These are phyloP conservation scores for Aspergillus versicolor DNA, from an alignment of 2,329 filamentous ascomycete genomes.

Conservation along the genomic window DNA sequence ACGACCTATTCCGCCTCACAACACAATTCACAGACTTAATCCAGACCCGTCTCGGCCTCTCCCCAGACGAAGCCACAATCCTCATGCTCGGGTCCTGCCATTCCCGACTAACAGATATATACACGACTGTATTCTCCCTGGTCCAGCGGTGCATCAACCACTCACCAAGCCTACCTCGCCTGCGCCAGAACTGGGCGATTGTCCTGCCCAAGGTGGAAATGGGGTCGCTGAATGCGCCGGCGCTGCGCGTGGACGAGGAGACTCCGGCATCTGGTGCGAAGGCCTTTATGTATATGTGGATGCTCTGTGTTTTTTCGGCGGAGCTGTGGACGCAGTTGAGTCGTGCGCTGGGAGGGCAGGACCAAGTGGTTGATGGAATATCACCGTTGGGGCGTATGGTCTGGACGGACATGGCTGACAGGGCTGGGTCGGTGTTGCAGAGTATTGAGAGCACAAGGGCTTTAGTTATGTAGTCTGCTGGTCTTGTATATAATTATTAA, in stretches of 20 bases:
- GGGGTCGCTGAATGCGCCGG: not conserved
- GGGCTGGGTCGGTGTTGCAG: not conserved
- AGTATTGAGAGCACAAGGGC: not conserved
- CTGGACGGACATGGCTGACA: not conserved
- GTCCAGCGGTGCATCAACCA: not conserved
- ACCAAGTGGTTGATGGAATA: not conserved
- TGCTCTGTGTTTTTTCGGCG: not conserved
- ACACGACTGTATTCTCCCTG: not conserved
- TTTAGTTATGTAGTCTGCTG: not conserved
- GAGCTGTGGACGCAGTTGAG: not conserved
- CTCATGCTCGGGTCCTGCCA: not conserved
- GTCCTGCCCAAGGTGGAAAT: not conserved
- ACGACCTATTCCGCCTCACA: not conserved
- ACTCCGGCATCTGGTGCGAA: not conserved
- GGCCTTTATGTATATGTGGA: not conserved
- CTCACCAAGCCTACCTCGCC: not conserved
- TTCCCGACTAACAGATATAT: not conserved
- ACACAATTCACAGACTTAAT: not conserved
- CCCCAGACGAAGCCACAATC: not conserved
- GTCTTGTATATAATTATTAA: too few relatives aligned
- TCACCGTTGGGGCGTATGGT: not conserved
- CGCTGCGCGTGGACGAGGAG: not conserved
- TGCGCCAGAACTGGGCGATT: not conserved
- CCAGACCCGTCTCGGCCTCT: not conserved
- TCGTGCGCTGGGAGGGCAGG: not conserved